Percentiles rank a stretch among this genome's conserved stretches.
Conservation (phyloP, 192 early-diverging fungal species). For the Dissophora globulifera region DNA sequence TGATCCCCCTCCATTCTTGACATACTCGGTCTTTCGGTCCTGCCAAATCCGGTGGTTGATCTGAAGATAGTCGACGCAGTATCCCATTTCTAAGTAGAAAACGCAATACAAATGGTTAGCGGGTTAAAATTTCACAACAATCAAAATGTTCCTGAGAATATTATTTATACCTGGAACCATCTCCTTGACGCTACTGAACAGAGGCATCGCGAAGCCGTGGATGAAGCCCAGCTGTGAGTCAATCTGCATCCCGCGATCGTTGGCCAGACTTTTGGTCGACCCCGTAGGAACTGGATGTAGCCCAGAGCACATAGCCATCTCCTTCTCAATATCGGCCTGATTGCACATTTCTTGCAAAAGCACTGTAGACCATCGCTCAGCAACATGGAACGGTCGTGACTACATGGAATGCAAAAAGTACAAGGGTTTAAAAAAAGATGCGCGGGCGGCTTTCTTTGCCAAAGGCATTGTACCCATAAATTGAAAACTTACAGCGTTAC, state of each 20-base stretch:
- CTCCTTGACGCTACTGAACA: constrained; percentile 59
- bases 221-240: constrained; percentile 67
- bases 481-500: constrained; percentile 68
- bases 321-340: constrained; percentile 79
- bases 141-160: neutral
- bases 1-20: constrained; percentile 25
- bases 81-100: constrained; percentile 46
- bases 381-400: constrained; percentile 77
- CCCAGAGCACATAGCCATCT: constrained; percentile 60
- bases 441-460: too few relatives aligned
- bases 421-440: too few relatives aligned
- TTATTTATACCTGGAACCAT: constrained; percentile 55
- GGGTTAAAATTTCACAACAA: neutral
- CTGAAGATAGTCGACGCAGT: constrained; percentile 45
- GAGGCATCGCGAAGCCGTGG: constrained; percentile 60
- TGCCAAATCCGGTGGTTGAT: constrained; percentile 52
- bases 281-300: constrained; percentile 56
- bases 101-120: neutral
- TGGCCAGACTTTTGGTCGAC: constrained; percentile 62
- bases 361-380: constrained; percentile 73
- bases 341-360: constrained; percentile 75
- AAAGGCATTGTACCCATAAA: too few relatives aligned
- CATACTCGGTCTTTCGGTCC: constrained; percentile 42
- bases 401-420: constrained; percentile 17
- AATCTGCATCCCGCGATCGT: constrained; percentile 60